Evolutionary conservation across 257 asterid species (phyloP), one percentile per base, ranked within the genome.

Genomic region (Linaria vulgaris): DNA sequence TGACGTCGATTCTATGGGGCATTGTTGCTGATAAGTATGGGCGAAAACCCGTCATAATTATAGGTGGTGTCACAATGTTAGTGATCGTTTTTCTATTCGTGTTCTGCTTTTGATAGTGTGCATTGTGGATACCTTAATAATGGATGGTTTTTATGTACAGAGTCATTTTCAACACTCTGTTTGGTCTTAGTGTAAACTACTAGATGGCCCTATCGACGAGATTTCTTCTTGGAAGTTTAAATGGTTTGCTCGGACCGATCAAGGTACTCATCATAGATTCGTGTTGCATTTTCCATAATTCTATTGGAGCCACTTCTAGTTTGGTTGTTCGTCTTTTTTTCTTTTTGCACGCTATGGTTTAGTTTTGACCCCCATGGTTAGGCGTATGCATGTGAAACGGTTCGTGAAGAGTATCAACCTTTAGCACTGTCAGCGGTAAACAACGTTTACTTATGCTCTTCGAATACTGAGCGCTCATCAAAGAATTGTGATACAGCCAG

Each of bases 331-430:
- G n/a, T n/a, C 14, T 7, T 27, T 30, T 56, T 21, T 55, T 16
- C 21, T 55, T 27, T 34, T 27, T 30, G 38, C 48, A 31, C 38
- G 30, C 16, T 9, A 46, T 37, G 47, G 5, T 62, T 75, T 37
- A 10, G 24, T 22, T 74, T 64, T 56, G 47, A n/a, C n/a, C n/a
- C 24, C 53, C 66, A 11, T 75, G 49, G 21, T 50, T 89, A 89
- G 97, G 95, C 97, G 14, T 89, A 89, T 79, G 97, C 94, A 5
- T 79, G 86, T 63, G 97, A 89, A 80, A 51, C 70, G 30, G 88
- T 85, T 72, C 91, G 95, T 44, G 88, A 82, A 24, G 95, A 89
- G 61, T 59, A 89, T 75, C 94, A 86, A 49, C 78, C 94, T 38
- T 16, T 78, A 38, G 95, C 74, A 46, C 74, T 89, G 66, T 82